Conservation (phyloP, 805 yeast species). For the Scheffersomyces ergatensis region DNA sequence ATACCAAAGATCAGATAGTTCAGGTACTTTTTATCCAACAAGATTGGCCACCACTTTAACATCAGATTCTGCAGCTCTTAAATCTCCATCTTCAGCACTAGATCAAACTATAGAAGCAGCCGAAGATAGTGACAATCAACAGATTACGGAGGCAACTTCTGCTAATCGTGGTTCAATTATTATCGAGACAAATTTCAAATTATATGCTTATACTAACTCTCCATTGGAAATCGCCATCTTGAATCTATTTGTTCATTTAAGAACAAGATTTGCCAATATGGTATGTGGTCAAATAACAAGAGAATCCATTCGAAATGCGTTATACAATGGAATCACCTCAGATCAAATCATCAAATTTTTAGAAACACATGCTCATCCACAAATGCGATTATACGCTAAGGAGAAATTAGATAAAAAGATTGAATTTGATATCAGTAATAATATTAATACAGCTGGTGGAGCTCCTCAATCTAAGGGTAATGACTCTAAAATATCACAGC, state of each 20-base stretch:
- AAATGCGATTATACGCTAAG: constrained; percentile 75
- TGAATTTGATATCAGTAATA: constrained; percentile 57
- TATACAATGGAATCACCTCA: constrained; percentile 86
- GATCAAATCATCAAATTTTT: constrained; percentile 89
- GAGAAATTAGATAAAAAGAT: constrained; percentile 63
- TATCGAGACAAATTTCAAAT: constrained; percentile 88
- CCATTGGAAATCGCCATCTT: constrained; percentile 93
- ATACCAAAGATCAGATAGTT: constrained; percentile 54
- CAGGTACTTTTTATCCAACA: constrained; percentile 81
- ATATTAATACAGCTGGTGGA: constrained; percentile 44
- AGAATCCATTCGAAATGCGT: constrained; percentile 83
- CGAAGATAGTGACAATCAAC: constrained; percentile 9
- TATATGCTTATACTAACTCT: constrained; percentile 90
- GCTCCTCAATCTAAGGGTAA: constrained; percentile 29
- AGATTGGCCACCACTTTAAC: constrained; percentile 86
- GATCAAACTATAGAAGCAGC: constrained; percentile 54
- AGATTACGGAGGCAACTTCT: constrained; percentile 40
- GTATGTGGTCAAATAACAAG: constrained; percentile 92
- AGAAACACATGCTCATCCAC: constrained; percentile 91
- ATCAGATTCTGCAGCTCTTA: constrained; percentile 70
- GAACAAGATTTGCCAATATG: constrained; percentile 83
- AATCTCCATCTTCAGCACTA: constrained; percentile 74
- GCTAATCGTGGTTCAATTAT: constrained; percentile 65
- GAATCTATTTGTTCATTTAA: constrained; percentile 81
- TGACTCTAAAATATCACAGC: constrained; percentile 34